These are phyloP conservation scores for Wallacemonas sp. DNA, from an alignment of 208 protist species.

Conservation along the genomic window DNA sequence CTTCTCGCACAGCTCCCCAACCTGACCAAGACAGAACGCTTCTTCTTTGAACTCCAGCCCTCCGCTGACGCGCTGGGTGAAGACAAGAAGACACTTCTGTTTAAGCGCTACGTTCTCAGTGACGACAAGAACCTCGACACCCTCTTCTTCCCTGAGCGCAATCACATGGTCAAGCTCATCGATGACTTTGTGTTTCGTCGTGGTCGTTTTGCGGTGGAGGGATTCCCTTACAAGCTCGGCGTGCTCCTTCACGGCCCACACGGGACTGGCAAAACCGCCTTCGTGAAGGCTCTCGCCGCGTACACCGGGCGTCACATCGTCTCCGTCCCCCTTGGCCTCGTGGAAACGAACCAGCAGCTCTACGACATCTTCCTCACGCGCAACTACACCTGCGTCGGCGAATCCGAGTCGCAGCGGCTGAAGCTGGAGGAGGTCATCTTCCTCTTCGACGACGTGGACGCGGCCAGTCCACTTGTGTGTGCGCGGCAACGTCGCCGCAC, in stretches of 20 bases:
- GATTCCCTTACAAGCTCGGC: constrained; percentile 93
- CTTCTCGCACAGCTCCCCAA: constrained; percentile 42
- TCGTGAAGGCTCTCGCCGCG: constrained; percentile 98
- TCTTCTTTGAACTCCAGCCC: constrained; percentile 56
- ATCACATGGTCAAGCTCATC: constrained; percentile 66
- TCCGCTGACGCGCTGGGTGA: constrained; percentile 3
- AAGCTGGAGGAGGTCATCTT: constrained; percentile 83
- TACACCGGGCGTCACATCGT: constrained; percentile 96
- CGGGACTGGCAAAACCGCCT: constrained; percentile 97
- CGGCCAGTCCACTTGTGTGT: constrained; percentile 67
- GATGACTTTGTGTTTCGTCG: constrained; percentile 74
- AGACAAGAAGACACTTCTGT: constrained; percentile 29
- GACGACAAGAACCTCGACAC: constrained; percentile 84
- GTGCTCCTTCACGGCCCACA: constrained; percentile 98
- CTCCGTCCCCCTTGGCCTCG: constrained; percentile 61
- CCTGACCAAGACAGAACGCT: constrained; percentile 27
- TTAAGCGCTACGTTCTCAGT: constrained; percentile 74
- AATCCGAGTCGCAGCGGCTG: constrained; percentile 35
- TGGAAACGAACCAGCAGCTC: constrained; percentile 88
- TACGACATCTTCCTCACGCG: constrained; percentile 88
- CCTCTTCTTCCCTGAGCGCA: constrained; percentile 83
- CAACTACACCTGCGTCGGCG: constrained; percentile 48
- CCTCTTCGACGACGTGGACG: constrained; percentile 84
- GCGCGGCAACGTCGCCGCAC: constrained; percentile 43
- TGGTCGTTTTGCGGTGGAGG: constrained; percentile 80